Conservation (phyloP, 306 rosid genomes). For the Hippophae rhamnoides region DNA sequence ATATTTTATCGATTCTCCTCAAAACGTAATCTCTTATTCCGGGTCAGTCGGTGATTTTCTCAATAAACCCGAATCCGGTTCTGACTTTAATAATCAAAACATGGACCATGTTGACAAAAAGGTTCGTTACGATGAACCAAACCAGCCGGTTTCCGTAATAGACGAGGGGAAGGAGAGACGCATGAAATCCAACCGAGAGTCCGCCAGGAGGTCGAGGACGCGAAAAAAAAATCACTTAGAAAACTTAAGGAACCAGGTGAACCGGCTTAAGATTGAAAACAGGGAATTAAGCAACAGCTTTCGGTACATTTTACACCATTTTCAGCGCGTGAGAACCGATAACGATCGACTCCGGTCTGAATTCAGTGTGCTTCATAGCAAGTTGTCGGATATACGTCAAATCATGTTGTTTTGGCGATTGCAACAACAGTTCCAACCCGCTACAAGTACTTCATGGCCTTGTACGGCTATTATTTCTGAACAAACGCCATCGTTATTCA, state of each 20-base stretch:
- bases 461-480: slow-evolving; percentile 33
- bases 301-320: slow-evolving; percentile 31
- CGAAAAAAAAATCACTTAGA: slow-evolving; percentile 80
- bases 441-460: slow-evolving; percentile 43
- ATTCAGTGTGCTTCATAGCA: slow-evolving; percentile 36
- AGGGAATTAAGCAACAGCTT: slow-evolving; percentile 53
- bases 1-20: slow-evolving; percentile 1
- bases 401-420: slow-evolving; percentile 45
- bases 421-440: slow-evolving; percentile 18
- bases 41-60: slow-evolving; percentile 16
- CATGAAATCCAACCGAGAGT: slow-evolving; percentile 87
- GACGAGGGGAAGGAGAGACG: slow-evolving; percentile 65
- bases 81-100: too few relatives aligned
- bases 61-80: slow-evolving; percentile 8
- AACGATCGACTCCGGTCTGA: slow-evolving; percentile 55
- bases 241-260: slow-evolving; percentile 66
- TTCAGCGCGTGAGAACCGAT: slow-evolving; percentile 35
- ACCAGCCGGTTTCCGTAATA: slow-evolving; percentile 10
- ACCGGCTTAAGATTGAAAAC: slow-evolving; percentile 53
- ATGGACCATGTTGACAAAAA: background rate
- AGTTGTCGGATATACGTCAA: slow-evolving; percentile 37
- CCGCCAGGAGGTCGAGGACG: slow-evolving; percentile 89
- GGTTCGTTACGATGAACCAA: slow-evolving; percentile 4
- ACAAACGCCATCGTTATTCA: slow-evolving; percentile 32
- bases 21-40: slow-evolving; percentile 30